phyloP scores from a whole-genome alignment of 768 basidiomycete genomes.

The Mycena rosella region DNA sequence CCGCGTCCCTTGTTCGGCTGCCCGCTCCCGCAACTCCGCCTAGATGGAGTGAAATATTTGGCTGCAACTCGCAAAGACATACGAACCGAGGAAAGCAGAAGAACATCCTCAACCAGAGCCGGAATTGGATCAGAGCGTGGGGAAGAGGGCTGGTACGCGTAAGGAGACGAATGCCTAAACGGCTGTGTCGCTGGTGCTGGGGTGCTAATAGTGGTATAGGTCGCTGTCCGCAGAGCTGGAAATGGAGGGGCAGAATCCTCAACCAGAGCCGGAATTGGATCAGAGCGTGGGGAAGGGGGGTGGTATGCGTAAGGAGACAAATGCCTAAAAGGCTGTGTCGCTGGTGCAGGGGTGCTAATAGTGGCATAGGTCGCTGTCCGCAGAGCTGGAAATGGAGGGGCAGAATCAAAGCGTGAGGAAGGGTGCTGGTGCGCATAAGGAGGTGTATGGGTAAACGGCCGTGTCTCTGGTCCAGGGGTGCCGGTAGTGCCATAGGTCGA shows the following conservation, averaged over 20 bases:
- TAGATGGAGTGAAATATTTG: conserved; percentile 1
- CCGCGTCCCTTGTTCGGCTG: not conserved
- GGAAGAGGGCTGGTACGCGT: not conserved
- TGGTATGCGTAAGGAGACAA: too few species aligned
- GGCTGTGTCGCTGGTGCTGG: not conserved
- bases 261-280: too few species aligned
- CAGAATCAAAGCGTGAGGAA: not conserved
- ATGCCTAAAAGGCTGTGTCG: too few species aligned
- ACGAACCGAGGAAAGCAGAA: conserved; percentile 13
- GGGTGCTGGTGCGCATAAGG: not conserved
- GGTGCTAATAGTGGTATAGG: not conserved
- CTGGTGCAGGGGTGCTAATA: too few species aligned
- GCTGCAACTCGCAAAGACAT: not conserved
- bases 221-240: not conserved
- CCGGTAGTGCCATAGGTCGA: not conserved
- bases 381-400: not conserved
- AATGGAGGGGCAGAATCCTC: not conserved
- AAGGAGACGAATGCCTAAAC: too few species aligned
- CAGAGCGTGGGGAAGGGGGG: not conserved
- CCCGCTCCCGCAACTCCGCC: conserved; percentile 15
- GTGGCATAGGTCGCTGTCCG: not conserved
- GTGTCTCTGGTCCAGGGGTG: not conserved
- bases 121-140: not conserved
- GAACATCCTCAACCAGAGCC: not conserved
- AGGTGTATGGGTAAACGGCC: not conserved